Base-by-base conservation (phyloP, 2,329 filamentous ascomycete species). In the Aspergillus ibericus region DNA sequence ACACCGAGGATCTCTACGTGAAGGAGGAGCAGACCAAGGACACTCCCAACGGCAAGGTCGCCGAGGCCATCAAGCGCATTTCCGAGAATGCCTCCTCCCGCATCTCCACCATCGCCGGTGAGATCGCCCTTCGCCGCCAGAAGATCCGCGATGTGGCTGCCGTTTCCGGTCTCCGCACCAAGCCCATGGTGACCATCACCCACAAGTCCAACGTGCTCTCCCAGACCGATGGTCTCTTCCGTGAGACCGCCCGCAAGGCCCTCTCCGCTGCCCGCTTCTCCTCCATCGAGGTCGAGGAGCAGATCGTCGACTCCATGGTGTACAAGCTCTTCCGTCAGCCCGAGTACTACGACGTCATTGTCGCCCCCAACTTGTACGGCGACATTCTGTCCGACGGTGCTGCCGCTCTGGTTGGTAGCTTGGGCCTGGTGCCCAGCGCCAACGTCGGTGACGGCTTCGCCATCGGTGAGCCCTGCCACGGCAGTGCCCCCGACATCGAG, bases 311-410 rank as follows among this genome's bases (percentile, higher is more conserved):
- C 80, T 93, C 89, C 62, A 99, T 99, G 95, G 92, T 98, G 59
- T 98, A 98, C 86, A 98, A 98, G 83, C 89, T 99, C 58, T 98
- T 98, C 87, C 91, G 93, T 62, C 92, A 98, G 79, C 95, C 95
- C 44, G 85, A 89, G 71, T 89, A 89, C 72, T 99, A 98, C 86
- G 95, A 99, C 76, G 93, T 98, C 66, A 96, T 99, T 68, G 95
- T 99, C 48, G 95, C 93, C 8, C 95, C 93, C 53, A 98, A 98
- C 80, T 85, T 99, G 61, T 98, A 99, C 80, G 95, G 95, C 66
- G 95, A 99, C 77, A 95, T 99, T 67, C 83, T 99, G 38, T 96
- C 92, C 2, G 95, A 99, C 76, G 93, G 92, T 65, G 93, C 95
- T 52, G 95, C 95, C 25, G 95, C 95, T 2, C 87, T 98, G 29